Evolutionary conservation across 441 rosid genomes (phyloP), one percentile per base, ranked within the genome.

Genomic region (Erodium trifolium): DNA sequence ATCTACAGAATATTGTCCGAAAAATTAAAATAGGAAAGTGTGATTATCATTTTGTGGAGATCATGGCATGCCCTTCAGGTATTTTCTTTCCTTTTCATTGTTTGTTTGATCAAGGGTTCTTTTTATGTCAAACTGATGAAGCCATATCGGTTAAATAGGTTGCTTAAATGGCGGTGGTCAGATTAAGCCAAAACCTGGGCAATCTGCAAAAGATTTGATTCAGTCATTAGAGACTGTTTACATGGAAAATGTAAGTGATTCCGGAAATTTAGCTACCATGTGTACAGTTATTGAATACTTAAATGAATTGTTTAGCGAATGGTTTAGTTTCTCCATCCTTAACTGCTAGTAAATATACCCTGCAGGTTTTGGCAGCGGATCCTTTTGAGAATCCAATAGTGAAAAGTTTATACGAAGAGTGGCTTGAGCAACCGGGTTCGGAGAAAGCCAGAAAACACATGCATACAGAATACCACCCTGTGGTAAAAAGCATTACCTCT

Each of bases 11-110:
- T 60, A 73, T 91, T 19, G 96, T 94, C n/a, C 79, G 96, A 73
- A 90, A 83, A 81, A 77, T 91, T 35, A 91, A 91, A 80, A 88
- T 76, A 57, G 67, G 18, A 62, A 90, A 82, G 77, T 90, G 97
- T 69, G 97, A 92, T 71, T 91, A 88, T 79, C 92, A 94, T 34
- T 94, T 81, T 71, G 96, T 94, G 76, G 97, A 94, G 87, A 86
- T 94, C 75, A 94, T 92, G 99, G 99, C 97, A 10, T 94, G 97
- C 68, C 99, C 99, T 75, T 78, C 99, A 83, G 99, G 97, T 91
- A 49, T 47, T 0, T 0, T 67, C 4, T 68, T 67, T 71, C 4
- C 9, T 63, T 64, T 62, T 39, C 17, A 37, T 65, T 35, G 19
- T 47, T 57, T 67, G 60, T 19, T 5, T 47, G 47, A 7, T 65